phyloP scores from a whole-genome alignment of 257 asterid genomes.

The Solanum tarijense region DNA sequence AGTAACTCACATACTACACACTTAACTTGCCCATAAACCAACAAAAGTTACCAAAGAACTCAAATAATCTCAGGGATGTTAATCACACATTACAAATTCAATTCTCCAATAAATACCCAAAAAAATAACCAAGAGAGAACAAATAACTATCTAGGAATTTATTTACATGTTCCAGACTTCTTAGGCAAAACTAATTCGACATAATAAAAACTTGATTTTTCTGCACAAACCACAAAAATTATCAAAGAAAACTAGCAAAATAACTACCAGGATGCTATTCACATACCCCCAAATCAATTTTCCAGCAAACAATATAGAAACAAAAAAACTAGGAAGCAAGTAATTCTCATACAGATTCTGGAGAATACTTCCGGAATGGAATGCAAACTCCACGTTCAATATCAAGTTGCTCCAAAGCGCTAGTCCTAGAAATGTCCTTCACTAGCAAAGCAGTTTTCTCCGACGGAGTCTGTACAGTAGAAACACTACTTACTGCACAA shows the following conservation, averaged over 20 bases:
- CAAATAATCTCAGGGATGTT: not conserved
- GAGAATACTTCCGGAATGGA: constrained; percentile 83
- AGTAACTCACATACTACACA: not conserved
- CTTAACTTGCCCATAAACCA: not conserved
- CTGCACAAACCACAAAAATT: not conserved
- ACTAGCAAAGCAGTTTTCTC: not conserved
- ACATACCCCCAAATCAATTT: not conserved
- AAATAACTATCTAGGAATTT: not conserved
- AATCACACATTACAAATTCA: not conserved
- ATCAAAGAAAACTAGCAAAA: not conserved
- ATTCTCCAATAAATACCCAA: not conserved
- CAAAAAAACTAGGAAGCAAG: not conserved
- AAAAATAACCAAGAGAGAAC: not conserved
- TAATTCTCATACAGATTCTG: constrained; percentile 43
- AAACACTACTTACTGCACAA: not conserved
- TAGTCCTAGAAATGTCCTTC: constrained; percentile 8
- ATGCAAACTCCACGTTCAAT: constrained; percentile 84
- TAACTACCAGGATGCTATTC: not conserved
- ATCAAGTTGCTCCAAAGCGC: constrained; percentile 83
- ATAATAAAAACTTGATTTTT: not conserved
- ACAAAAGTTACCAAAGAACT: not conserved
- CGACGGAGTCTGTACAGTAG: not conserved
- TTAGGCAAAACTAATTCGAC: not conserved
- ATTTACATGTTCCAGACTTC: not conserved
- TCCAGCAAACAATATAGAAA: not conserved